A percentile compares a stretch with the other conserved stretches of the same genome.
Evolutionary conservation across 768 basidiomycete species (phyloP).

Genomic region (Fibroporia radiculosa): DNA sequence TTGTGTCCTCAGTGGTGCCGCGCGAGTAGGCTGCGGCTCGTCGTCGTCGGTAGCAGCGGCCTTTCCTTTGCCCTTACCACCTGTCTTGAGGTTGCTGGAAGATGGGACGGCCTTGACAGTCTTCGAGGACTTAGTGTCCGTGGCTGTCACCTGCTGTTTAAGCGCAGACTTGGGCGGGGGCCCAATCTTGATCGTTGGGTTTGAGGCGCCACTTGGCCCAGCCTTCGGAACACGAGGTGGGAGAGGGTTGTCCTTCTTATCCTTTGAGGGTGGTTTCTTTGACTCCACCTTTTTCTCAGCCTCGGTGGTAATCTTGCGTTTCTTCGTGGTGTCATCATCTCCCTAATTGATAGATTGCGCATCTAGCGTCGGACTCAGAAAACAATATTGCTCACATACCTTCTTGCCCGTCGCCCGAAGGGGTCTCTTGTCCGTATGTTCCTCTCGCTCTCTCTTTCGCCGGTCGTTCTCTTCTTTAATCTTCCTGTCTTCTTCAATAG

Average conservation of each 20-base stretch:
- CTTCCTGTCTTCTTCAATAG: constrained; percentile 62
- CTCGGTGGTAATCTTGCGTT: constrained; percentile 54
- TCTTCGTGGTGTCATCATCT: constrained; percentile 67
- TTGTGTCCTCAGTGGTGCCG: constrained; percentile 56
- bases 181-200: constrained; percentile 6
- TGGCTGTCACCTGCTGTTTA: constrained; percentile 27
- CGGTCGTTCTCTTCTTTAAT: constrained; percentile 67
- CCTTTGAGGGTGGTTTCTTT: constrained; percentile 58
- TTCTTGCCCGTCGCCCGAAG: constrained; percentile 52
- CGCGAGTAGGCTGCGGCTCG: constrained; percentile 49
- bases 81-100: constrained; percentile 29
- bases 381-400: constrained; percentile 24
- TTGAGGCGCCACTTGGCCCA: constrained; percentile 17
- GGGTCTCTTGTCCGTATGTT: constrained; percentile 62
- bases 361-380: too few species aligned
- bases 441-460: constrained; percentile 77
- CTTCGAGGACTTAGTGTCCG: constrained; percentile 9
- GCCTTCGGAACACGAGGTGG: constrained; percentile 25
- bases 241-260: constrained; percentile 30
- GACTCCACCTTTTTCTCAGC: constrained; percentile 47
- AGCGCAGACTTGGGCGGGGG: constrained; percentile 30
- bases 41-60: constrained; percentile 40
- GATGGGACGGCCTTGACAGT: constrained; percentile 16
- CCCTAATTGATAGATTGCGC: constrained; percentile 22
- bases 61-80: constrained; percentile 44